Evolutionary conservation across 495 filamentous ascomycete genomes (phyloP).

Genomic region (Neurospora sp.): DNA sequence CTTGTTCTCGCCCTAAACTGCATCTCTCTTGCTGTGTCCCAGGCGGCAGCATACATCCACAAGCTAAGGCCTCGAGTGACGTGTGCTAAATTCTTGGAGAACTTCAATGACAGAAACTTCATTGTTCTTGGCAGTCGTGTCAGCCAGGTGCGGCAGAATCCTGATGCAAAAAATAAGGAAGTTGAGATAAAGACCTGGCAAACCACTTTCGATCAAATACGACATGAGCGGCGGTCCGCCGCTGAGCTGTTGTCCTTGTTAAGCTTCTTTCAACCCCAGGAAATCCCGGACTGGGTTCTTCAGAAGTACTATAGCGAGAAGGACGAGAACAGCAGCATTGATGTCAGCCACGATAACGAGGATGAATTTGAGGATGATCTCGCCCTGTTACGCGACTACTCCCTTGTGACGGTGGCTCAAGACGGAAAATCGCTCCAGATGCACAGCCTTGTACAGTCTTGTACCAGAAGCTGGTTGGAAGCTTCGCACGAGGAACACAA

Average conservation of each 20-base stretch:
- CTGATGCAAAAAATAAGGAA: not conserved
- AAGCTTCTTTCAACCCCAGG: conserved; percentile 26
- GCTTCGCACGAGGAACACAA: not conserved
- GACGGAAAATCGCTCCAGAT: not conserved
- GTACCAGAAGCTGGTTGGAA: not conserved
- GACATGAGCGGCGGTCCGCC: conserved; percentile 13
- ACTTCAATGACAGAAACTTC: not conserved
- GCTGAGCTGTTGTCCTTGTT: conserved; percentile 27
- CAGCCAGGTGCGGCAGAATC: accelerated
- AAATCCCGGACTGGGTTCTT: conserved; percentile 19
- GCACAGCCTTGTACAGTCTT: not conserved
- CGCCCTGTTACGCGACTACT: not conserved
- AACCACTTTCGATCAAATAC: conserved; percentile 23
- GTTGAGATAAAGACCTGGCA: conserved; percentile 12
- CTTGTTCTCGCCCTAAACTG: conserved; percentile 25
- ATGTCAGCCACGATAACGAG: accelerated
- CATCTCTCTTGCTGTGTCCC: conserved; percentile 37
- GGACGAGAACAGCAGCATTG: not conserved
- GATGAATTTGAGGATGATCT: not conserved
- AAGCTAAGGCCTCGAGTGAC: conserved; percentile 1
- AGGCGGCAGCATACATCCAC: conserved; percentile 34
- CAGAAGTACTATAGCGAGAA: not conserved
- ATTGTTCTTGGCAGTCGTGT: not conserved
- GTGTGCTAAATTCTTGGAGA: not conserved
- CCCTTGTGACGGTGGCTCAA: not conserved